Evolutionary conservation across 352 stramenopile genomes (phyloP).

Genomic region (Phytophthora citrophthora): DNA sequence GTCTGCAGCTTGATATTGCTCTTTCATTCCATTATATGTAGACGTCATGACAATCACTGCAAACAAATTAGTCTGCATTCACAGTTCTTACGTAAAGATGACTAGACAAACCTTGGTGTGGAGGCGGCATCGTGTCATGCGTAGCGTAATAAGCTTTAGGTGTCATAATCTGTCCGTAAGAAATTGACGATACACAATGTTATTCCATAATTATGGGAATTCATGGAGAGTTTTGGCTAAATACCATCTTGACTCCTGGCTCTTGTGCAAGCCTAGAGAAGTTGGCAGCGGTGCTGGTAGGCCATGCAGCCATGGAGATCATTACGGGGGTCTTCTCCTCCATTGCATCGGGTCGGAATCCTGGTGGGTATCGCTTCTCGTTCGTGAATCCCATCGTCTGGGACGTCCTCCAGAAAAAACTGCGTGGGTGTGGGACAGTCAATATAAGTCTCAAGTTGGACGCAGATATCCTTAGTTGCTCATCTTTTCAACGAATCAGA

Average conservation of each 20-base stretch:
- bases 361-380: slow-evolving; percentile 15
- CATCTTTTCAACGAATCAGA: slow-evolving; percentile 14
- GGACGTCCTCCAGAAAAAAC: slow-evolving; percentile 1
- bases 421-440: background rate
- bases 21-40: slow-evolving; percentile 47
- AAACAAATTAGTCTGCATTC: slow-evolving; percentile 11
- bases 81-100: background rate
- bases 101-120: slow-evolving; percentile 52
- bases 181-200: background rate
- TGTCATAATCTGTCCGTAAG: slow-evolving; percentile 51
- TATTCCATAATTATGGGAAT: background rate
- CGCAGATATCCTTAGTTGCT: slow-evolving; percentile 17
- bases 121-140: slow-evolving; percentile 68
- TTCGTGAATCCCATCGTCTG: slow-evolving; percentile 32
- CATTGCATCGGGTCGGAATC: slow-evolving; percentile 5
- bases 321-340: slow-evolving; percentile 26
- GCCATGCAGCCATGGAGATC: slow-evolving; percentile 43
- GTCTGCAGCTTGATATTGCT: slow-evolving; percentile 60
- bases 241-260: slow-evolving; percentile 50
- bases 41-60: slow-evolving; percentile 63
- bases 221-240: too few species aligned
- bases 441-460: slow-evolving; percentile 18
- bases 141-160: slow-evolving; percentile 70
- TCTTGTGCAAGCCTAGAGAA: slow-evolving; percentile 45
- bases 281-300: slow-evolving; percentile 42